Conservation (phyloP, 768 basidiomycete genomes). For the Boletus reticulatus region DNA sequence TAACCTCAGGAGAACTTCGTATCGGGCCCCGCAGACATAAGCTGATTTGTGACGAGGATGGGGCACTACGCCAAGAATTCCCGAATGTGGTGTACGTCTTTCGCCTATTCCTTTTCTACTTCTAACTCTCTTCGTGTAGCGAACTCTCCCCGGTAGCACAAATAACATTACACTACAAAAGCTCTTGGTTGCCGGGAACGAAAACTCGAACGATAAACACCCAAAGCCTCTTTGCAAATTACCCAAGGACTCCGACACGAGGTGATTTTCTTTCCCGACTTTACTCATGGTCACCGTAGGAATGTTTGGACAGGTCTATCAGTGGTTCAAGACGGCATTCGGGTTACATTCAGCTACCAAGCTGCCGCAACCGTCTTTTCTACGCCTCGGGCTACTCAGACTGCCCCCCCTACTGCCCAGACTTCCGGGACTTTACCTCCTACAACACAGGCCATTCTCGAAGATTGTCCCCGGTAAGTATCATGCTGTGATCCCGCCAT, state of each 20-base stretch:
- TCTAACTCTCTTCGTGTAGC: not conserved
- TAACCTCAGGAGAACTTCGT: not conserved
- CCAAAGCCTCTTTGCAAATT: not conserved
- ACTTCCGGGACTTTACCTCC: not conserved
- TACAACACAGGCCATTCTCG: not conserved
- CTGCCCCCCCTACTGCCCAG: not conserved
- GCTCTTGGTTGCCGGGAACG: not conserved
- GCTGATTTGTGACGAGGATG: not conserved
- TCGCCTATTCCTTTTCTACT: not conserved
- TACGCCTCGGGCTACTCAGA: not conserved
- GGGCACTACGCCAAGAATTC: not conserved
- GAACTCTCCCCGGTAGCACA: not conserved
- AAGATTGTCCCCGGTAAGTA: not conserved
- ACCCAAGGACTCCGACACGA: not conserved
- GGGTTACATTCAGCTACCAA: not conserved
- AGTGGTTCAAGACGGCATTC: not conserved
- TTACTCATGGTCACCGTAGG: too few species aligned
- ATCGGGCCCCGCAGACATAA: not conserved
- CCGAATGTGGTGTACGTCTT: not conserved
- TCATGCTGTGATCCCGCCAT: too few species aligned
- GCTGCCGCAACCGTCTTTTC: too few species aligned
- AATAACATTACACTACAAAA: not conserved
- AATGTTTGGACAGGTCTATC: not conserved
- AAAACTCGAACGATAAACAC: not conserved
- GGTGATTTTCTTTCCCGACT: not conserved